Base-by-base conservation (phyloP, 2,329 filamentous ascomycete species). In the Blastomyces parvus region DNA sequence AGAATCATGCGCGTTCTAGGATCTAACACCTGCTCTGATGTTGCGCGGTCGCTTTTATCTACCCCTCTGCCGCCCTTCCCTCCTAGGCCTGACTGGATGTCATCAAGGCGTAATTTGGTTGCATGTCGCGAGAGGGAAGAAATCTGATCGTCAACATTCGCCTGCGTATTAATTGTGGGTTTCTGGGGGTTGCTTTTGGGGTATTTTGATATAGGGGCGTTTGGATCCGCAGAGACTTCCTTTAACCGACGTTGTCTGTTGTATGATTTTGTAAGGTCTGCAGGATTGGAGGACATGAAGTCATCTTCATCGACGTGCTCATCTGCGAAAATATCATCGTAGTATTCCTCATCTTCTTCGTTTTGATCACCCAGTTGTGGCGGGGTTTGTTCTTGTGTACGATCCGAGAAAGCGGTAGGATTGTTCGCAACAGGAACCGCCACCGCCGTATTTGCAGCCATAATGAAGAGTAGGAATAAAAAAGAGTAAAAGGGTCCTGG, bases 1-100 rank as follows among this genome's bases (percentile, higher is more conserved):
- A 99, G 81, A 65, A 99, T 92, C 90, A 97, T 96, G 68, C 92
- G 88, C 17, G 94, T 99, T 62, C 91, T 84, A 66, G 91, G 90
- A 77, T 99, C 94, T 65, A 99, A 80, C 59, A 99, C 94, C 76
- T 97, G 91, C 75, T 99, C 94, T 69, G 86, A 91, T 17, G 94
- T 99, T 60, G 94, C 93, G 64, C 94, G 86, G 74, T 99, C 93
- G 62, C 89, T 88, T 81, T 94, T 95, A 77, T 97, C 92, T 62
- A 70, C 75, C 50, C 72, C 74, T 66, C 73, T 73, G 38, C 75
- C 79, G 55, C 78, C 77, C 59, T 81, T 82, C 33, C 76, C 78
- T 13, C 76, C 78, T 38, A 84, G 74, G 0, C 83, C 82, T 33
- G 83, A 79, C 63, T 83, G 80, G 19, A 80, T 71, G 66, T 83